These are phyloP conservation scores for Blastomyces parvus DNA, from an alignment of 2,329 filamentous ascomycete species.

Conservation along the genomic window DNA sequence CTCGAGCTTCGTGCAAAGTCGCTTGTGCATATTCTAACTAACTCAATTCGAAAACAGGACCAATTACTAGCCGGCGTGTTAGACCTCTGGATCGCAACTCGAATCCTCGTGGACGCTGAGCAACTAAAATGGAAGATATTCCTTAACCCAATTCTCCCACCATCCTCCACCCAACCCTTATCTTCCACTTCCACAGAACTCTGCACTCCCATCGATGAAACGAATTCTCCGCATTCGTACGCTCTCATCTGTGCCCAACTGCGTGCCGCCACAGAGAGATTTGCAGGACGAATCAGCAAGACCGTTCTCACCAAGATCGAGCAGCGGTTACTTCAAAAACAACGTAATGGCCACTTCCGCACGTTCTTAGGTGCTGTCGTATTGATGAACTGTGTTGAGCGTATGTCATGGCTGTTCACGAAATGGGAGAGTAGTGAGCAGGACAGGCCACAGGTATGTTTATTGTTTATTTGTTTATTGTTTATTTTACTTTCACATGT, in stretches of 20 bases:
- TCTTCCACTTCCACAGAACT: conserved; percentile 33
- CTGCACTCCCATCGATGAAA: conserved; percentile 32
- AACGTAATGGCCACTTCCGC: conserved; percentile 48
- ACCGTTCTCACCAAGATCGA: conserved; percentile 52
- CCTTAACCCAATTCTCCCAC: conserved; percentile 36
- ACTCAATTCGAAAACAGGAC: conserved; percentile 25
- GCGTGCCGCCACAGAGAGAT: conserved; percentile 46
- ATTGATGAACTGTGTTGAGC: conserved; percentile 50
- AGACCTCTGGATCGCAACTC: conserved; percentile 49
- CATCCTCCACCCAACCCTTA: conserved; percentile 29
- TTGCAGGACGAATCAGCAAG: conserved; percentile 44
- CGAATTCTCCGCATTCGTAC: conserved; percentile 37
- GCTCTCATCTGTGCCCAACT: conserved; percentile 46
- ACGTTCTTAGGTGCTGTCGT: conserved; percentile 53
- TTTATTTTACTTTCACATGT: not conserved
- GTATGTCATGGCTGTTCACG: conserved; percentile 50
- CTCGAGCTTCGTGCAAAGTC: not conserved
- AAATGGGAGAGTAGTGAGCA: conserved; percentile 41
- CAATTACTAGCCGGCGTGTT: conserved; percentile 42
- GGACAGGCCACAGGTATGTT: conserved; percentile 28
- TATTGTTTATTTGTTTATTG: not conserved
- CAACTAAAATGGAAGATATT: conserved; percentile 42
- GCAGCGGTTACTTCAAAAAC: conserved; percentile 48
- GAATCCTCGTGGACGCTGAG: conserved; percentile 43
- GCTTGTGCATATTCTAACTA: not conserved